Evolutionary conservation across 352 stramenopile genomes (phyloP).

Genomic region (Phytophthora multivora): DNA sequence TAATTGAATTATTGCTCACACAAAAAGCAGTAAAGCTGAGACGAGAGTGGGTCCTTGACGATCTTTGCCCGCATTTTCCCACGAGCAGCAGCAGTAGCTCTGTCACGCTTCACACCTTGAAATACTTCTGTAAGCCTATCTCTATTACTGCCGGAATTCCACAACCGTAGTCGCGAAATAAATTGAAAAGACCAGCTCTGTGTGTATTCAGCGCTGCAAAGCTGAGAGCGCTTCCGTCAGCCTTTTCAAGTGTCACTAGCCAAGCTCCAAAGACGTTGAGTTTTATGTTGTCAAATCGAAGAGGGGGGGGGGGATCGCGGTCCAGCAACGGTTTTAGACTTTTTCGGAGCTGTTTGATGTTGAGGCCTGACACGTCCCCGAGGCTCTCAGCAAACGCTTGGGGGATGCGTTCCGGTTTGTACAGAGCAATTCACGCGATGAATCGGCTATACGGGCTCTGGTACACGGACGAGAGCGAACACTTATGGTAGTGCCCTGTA

Average conservation of each 20-base stretch:
- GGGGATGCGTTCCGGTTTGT: neutral
- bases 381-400: conserved; percentile 1
- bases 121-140: too few species aligned
- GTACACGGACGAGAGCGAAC: conserved; percentile 7
- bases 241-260: conserved; percentile 26
- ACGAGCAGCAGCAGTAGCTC: too few species aligned
- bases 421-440: conserved; percentile 13
- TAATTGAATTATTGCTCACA: too few species aligned
- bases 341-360: conserved; percentile 4
- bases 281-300: conserved; percentile 13
- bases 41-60: too few species aligned
- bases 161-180: too few species aligned
- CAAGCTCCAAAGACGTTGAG: conserved; percentile 15
- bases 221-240: conserved; percentile 8
- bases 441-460: conserved; percentile 14
- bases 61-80: too few species aligned
- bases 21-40: too few species aligned
- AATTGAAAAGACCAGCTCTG: conserved; percentile 14
- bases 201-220: conserved; percentile 24
- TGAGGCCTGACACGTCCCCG: conserved; percentile 1
- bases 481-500: conserved; percentile 5
- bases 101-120: too few species aligned
- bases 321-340: conserved; percentile 5
- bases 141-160: too few species aligned
- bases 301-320: conserved; percentile 3